Conservation (phyloP, 2,329 filamentous ascomycete species). For the Microsporum ferrugineum region DNA sequence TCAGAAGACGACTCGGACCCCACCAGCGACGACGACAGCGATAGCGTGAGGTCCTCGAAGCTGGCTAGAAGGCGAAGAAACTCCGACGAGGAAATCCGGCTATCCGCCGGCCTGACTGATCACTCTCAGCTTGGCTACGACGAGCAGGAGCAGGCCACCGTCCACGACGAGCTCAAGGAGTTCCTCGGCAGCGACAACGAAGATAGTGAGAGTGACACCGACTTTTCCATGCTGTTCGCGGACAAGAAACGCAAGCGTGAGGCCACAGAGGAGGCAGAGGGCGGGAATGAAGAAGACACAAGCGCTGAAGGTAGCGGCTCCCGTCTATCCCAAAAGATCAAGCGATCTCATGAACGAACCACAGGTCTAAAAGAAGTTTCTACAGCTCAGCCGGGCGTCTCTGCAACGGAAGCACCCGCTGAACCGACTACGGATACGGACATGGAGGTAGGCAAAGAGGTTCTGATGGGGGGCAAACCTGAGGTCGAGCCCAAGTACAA, state of each 20-base stretch:
- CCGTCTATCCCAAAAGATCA: conserved; percentile 30
- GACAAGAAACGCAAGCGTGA: conserved; percentile 32
- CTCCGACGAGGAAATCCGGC: conserved; percentile 38
- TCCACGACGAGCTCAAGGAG: conserved; percentile 63
- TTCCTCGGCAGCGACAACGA: conserved; percentile 45
- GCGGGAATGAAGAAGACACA: conserved; percentile 25
- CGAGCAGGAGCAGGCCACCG: conserved; percentile 51
- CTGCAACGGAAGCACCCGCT: conserved; percentile 23
- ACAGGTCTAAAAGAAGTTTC: conserved; percentile 30
- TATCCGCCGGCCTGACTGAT: conserved; percentile 41
- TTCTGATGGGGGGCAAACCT: conserved; percentile 7
- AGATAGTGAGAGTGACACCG: conserved; percentile 24
- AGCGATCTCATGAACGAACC: conserved; percentile 32
- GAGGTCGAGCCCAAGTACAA: conserved; percentile 6
- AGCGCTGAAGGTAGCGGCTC: conserved; percentile 27
- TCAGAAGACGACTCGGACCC: conserved; percentile 18
- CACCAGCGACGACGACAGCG: conserved; percentile 22
- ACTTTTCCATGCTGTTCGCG: conserved; percentile 19
- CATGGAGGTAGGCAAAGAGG: conserved; percentile 34
- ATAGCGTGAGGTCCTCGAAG: conserved; percentile 29
- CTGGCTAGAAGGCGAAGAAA: conserved; percentile 27
- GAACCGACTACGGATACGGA: conserved; percentile 48
- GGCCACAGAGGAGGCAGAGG: conserved; percentile 17
- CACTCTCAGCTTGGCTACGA: conserved; percentile 45
- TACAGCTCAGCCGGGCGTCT: conserved; percentile 16